Evolutionary conservation across 371 early-diverging fungal species (phyloP).

Genomic region (Mucor circinelloides): DNA sequence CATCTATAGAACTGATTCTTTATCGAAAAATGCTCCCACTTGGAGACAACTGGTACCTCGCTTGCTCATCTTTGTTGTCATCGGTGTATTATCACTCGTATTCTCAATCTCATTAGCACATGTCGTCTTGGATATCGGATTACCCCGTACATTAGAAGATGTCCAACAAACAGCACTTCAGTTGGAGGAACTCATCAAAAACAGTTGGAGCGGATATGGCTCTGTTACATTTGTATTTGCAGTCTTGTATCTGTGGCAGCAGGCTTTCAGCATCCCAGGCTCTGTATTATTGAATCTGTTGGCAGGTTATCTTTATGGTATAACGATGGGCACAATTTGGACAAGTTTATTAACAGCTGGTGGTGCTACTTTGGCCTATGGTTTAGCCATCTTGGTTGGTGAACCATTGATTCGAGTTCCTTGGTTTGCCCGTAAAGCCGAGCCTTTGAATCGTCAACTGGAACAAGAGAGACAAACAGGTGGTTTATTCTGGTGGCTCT

Average conservation of each 20-base stretch:
- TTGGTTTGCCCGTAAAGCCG: conserved; percentile 42
- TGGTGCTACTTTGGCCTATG: conserved; percentile 51
- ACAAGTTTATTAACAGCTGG: conserved; percentile 47
- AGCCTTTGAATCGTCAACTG: conserved; percentile 36
- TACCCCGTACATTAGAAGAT: conserved; percentile 46
- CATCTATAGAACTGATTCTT: conserved; percentile 19
- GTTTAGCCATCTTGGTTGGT: conserved; percentile 40
- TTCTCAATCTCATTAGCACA: conserved; percentile 44
- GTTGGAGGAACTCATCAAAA: conserved; percentile 32
- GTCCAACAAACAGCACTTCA: conserved; percentile 41
- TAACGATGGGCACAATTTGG: conserved; percentile 36
- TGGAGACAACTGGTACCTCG: conserved; percentile 39
- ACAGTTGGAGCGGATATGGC: conserved; percentile 37
- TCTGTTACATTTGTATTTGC: conserved; percentile 45
- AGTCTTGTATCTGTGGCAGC: conserved; percentile 54
- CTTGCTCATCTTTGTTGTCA: conserved; percentile 30
- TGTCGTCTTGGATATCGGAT: conserved; percentile 34
- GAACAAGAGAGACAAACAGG: conserved; percentile 26
- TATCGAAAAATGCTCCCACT: conserved; percentile 7
- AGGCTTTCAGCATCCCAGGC: conserved; percentile 54
- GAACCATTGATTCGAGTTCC: conserved; percentile 49
- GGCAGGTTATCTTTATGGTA: conserved; percentile 49
- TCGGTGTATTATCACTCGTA: conserved; percentile 37
- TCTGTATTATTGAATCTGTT: conserved; percentile 49
- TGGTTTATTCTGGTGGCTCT: conserved; percentile 54